phyloP scores from a whole-genome alignment of 2,329 filamentous ascomycete species.

The Microcyclospora tardicrescens region DNA sequence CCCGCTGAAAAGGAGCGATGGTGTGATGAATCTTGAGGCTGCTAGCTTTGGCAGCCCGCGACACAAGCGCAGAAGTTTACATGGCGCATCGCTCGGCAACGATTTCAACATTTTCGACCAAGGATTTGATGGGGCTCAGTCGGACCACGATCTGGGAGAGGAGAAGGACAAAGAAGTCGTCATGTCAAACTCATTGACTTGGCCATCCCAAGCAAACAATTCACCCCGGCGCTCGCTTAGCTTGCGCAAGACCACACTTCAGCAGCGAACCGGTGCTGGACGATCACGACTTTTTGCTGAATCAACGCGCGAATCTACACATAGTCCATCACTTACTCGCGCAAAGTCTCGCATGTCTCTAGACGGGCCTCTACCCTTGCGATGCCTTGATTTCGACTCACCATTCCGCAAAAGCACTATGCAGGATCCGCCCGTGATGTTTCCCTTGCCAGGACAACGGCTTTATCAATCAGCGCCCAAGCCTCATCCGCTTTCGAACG shows the following conservation, averaged over 20 bases:
- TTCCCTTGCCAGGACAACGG: slow-evolving; percentile 19
- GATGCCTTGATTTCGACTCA: slow-evolving; percentile 54
- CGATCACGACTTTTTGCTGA: slow-evolving; percentile 28
- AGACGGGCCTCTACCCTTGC: slow-evolving; percentile 61
- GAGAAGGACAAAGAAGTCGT: slow-evolving; percentile 19
- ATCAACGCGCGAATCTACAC: slow-evolving; percentile 11
- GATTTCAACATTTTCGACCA: slow-evolving; percentile 70
- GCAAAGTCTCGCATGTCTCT: slow-evolving; percentile 57
- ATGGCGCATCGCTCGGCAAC: slow-evolving; percentile 51
- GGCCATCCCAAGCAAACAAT: slow-evolving; percentile 15
- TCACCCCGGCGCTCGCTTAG: slow-evolving; percentile 22
- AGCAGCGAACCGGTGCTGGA: slow-evolving; percentile 56
- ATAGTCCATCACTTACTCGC: slow-evolving; percentile 17
- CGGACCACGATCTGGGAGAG: slow-evolving; percentile 14
- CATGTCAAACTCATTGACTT: slow-evolving; percentile 26
- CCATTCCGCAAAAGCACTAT: slow-evolving; percentile 42
- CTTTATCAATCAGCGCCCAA: slow-evolving; percentile 27
- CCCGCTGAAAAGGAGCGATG: slow-evolving; percentile 83
- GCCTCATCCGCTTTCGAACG: slow-evolving; percentile 73
- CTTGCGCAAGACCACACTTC: slow-evolving; percentile 72
- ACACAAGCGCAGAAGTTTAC: slow-evolving; percentile 70
- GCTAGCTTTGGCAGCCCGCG: slow-evolving; percentile 69
- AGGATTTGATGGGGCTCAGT: slow-evolving; percentile 19
- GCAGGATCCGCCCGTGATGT: slow-evolving; percentile 45
- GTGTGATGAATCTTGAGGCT: slow-evolving; percentile 75